A percentile compares a stretch with the other conserved stretches of the same genome.
Conservation (phyloP, 257 asterid species). For the Verbascum thapsus region DNA sequence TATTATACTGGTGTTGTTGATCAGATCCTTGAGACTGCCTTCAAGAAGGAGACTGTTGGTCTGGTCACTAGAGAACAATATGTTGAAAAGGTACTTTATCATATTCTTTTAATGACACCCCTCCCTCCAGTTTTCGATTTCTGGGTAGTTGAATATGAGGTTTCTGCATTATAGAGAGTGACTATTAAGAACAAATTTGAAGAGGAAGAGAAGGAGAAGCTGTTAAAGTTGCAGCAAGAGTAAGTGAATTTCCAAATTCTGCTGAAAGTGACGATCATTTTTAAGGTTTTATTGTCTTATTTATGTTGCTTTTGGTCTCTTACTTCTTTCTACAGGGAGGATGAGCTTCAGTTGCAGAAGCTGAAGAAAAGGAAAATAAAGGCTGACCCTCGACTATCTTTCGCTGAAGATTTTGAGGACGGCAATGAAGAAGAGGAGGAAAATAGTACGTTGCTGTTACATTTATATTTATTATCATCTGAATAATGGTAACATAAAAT, state of each 20-base stretch:
- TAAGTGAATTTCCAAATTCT: constrained; percentile 44
- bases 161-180: constrained; percentile 66
- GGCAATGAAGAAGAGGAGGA: constrained; percentile 77
- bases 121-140: not conserved
- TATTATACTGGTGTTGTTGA: not conserved
- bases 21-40: constrained; percentile 94
- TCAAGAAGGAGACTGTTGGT: constrained; percentile 99
- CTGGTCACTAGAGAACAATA: constrained; percentile 92
- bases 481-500: no score
- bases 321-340: constrained; percentile 63
- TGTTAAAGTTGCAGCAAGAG: constrained; percentile 94
- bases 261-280: no score
- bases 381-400: constrained; percentile 91
- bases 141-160: constrained; percentile 1
- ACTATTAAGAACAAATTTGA: constrained; percentile 84
- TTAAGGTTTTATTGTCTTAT: not conserved
- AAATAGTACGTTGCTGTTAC: constrained; percentile 43
- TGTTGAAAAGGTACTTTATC: constrained; percentile 77
- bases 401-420: constrained; percentile 80
- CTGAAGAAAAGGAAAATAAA: constrained; percentile 82
- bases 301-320: not conserved
- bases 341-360: constrained; percentile 92
- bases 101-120: not conserved
- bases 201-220: constrained; percentile 99
- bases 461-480: not conserved